Conservation (phyloP, 139 green algal genomes). For the Coccomyxa sp. region DNA sequence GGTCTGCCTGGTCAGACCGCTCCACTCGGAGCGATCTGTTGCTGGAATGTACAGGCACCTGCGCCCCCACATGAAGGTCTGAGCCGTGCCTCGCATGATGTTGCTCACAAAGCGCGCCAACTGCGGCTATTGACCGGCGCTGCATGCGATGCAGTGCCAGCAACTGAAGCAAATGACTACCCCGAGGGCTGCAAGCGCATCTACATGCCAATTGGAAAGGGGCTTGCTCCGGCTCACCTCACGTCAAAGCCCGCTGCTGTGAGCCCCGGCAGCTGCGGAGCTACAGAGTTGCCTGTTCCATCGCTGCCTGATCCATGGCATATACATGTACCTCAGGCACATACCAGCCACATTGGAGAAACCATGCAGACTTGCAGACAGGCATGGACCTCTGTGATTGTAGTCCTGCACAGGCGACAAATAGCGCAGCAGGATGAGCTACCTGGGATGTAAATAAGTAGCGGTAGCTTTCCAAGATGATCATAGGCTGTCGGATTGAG, state of each 20-base stretch:
- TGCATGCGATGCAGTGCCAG: no score
- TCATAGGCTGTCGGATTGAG: constrained; percentile 20
- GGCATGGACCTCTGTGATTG: not conserved
- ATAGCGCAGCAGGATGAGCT: not conserved
- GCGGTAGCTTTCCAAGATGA: constrained; percentile 16
- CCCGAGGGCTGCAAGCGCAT: no score
- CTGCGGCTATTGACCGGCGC: not conserved
- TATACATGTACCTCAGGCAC: no score
- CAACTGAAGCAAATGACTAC: no score
- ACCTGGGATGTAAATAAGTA: constrained; percentile 52
- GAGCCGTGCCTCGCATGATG: no score
- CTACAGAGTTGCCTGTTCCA: constrained; percentile 58
- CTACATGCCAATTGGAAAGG: no score
- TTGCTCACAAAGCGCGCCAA: no score
- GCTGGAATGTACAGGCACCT: constrained; percentile 18
- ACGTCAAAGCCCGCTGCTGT: constrained; percentile 43
- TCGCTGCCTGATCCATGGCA: constrained; percentile 67
- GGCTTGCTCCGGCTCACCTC: constrained; percentile 34
- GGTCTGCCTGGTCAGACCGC: constrained; percentile 25
- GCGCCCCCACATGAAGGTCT: not conserved
- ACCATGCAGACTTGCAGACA: not conserved
- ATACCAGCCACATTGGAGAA: not conserved
- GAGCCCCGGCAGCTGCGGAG: constrained; percentile 43
- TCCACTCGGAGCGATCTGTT: constrained; percentile 32
- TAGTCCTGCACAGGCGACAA: not conserved